Evolutionary conservation across 73 alveolate species (phyloP).

Genomic region (Paraurostyla sp.): DNA sequence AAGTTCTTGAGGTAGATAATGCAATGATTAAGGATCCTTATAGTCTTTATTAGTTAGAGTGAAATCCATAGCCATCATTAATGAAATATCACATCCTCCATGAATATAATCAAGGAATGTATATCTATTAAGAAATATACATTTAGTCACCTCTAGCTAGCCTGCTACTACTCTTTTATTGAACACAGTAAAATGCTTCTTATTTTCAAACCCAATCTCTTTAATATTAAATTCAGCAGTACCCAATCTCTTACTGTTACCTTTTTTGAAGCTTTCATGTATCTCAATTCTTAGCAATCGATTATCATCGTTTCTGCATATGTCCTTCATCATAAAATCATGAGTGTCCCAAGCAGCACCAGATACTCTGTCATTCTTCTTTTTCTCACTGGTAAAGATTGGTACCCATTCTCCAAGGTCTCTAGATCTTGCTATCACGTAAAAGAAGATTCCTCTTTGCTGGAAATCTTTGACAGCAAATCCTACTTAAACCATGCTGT

Average conservation of each 20-base stretch:
- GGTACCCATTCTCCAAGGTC: constrained; percentile 71
- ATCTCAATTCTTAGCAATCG: constrained; percentile 76
- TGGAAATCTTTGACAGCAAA: constrained; percentile 55
- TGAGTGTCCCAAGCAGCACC: constrained; percentile 72
- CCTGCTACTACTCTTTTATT: constrained; percentile 71
- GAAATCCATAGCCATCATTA: constrained; percentile 95
- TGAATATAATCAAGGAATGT: constrained; percentile 93
- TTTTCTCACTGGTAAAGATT: constrained; percentile 49
- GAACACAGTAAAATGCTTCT: constrained; percentile 29
- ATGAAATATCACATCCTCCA: constrained; percentile 89
- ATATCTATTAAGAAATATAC: constrained; percentile 59
- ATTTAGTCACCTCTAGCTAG: constrained; percentile 29
- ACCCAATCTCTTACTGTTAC: constrained; percentile 74
- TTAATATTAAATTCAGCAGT: constrained; percentile 52
- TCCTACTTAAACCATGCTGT: constrained; percentile 26
- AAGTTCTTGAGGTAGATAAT: constrained; percentile 70
- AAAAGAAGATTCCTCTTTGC: constrained; percentile 29
- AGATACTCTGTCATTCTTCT: background rate
- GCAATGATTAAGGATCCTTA: constrained; percentile 86
- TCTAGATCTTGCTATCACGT: constrained; percentile 40
- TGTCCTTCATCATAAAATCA: constrained; percentile 68
- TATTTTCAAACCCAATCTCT: constrained; percentile 52
- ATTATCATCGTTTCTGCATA: constrained; percentile 85
- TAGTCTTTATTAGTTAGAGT: constrained; percentile 89
- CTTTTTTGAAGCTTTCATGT: constrained; percentile 74